These are phyloP conservation scores for Picea mariana DNA, from an alignment of 83 land plant genomes.

Conservation along the genomic window DNA sequence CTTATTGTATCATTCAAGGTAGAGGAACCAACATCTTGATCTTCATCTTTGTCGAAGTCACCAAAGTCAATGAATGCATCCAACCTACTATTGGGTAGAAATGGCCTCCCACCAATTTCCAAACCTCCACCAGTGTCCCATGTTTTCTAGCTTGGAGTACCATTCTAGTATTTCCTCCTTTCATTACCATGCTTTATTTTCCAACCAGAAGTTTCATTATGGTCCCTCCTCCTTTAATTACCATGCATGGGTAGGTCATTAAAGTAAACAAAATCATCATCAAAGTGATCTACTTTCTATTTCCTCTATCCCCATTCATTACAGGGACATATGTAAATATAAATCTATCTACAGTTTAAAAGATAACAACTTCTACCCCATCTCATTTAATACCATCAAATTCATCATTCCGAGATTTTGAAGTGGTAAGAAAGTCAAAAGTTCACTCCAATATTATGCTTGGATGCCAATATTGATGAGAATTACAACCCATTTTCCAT, in stretches of 20 bases:
- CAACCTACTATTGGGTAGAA: constrained; percentile 19
- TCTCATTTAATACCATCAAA: constrained; percentile 74
- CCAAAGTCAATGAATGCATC: constrained; percentile 24
- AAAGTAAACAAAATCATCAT: constrained; percentile 17
- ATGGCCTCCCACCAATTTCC: constrained; percentile 11
- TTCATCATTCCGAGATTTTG: constrained; percentile 63
- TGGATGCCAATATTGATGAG: constrained; percentile 1
- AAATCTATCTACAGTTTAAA: constrained; percentile 59
- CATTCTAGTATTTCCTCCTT: no score
- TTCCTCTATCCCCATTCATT: constrained; percentile 1
- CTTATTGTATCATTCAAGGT: background rate
- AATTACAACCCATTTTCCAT: no score
- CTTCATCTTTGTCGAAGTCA: no score
- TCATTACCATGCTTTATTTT: background rate
- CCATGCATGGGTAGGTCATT: background rate
- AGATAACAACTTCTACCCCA: constrained; percentile 74
- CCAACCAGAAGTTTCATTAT: background rate
- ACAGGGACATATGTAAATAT: constrained; percentile 19
- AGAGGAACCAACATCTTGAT: background rate
- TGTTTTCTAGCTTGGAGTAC: no score
- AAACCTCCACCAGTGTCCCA: background rate
- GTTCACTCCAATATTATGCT: constrained; percentile 21
- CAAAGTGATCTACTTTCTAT: constrained; percentile 21
- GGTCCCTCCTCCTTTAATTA: constrained; percentile 10
- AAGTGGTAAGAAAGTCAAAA: constrained; percentile 28